phyloP scores from a whole-genome alignment of 2,329 filamentous ascomycete genomes.

The Epichloe elymi region DNA sequence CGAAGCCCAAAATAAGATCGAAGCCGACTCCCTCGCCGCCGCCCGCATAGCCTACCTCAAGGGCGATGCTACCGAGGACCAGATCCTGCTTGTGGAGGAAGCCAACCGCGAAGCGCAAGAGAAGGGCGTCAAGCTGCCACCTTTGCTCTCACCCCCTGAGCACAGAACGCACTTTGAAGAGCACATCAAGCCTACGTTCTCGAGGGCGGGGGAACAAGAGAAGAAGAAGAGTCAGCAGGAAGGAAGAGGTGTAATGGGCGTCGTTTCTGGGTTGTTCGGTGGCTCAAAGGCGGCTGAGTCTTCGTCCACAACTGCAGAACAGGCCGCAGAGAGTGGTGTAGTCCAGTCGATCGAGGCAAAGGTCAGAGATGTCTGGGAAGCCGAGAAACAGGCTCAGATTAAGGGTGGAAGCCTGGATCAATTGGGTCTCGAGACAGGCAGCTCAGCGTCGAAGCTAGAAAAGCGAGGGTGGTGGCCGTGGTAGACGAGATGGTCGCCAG shows the following conservation, averaged over 20 bases:
- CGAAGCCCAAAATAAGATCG: conserved; percentile 39
- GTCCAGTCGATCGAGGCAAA: conserved; percentile 21
- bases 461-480: conserved; percentile 39
- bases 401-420: conserved; percentile 37
- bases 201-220: conserved; percentile 10
- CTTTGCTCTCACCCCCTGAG: conserved; percentile 32
- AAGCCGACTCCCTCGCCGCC: conserved; percentile 41
- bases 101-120: conserved; percentile 35
- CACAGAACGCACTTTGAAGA: conserved; percentile 25
- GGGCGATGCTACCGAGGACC: conserved; percentile 41
- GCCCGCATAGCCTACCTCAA: conserved; percentile 49
- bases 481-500: conserved; percentile 12
- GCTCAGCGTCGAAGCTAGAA: conserved; percentile 12
- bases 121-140: conserved; percentile 33
- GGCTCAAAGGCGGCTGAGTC: conserved; percentile 6
- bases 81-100: conserved; percentile 43
- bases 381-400: conserved; percentile 37
- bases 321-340: conserved; percentile 7
- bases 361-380: conserved; percentile 31
- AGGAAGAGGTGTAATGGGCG: conserved; percentile 24
- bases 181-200: conserved; percentile 19
- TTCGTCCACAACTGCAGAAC: conserved; percentile 10
- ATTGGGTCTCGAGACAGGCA: conserved; percentile 26
- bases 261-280: conserved; percentile 20
- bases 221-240: conserved; percentile 9